Base-by-base conservation (phyloP, 768 basidiomycete genomes). In the Pleurotus ostreatus region DNA sequence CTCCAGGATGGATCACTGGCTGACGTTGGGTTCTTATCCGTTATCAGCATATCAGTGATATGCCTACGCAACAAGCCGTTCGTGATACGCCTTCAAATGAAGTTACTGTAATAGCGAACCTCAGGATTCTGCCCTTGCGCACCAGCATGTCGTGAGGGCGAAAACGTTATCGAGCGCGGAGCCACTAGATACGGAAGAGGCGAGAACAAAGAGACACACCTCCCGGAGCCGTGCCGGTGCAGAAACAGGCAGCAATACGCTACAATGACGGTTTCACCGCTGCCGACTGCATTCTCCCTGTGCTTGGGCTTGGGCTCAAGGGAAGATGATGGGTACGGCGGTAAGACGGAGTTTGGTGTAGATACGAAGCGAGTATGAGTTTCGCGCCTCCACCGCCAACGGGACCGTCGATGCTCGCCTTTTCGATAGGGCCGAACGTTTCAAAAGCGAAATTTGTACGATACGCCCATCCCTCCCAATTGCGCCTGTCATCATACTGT, bases 91-190 rank as follows among this genome's bases (percentile, higher is more conserved):
- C 23, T 23, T 23, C 23, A 5, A 23, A 23, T 23, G 23, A 23
- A 23, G 23, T 23, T 23, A 23, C 23, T 23, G 23, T 23, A 4
- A 5, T 23, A 23, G 23, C 4, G 4, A 23, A 23, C 23, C 23
- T 23, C 23, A 23, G 23, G 23, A 5, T 5, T 23, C 23, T 23
- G 5, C 5, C 4, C 5, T 23, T 23, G 23, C 23, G 23, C 23
- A 23, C 23, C 23, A 23, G 3, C 23, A 4, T 5, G 23, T 23
- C 23, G 4, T 23, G 82, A 83, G 55, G 75, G 77, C 41, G 60
- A 63, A 39, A 74, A 72, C 16, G 75, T 76, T 26, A 62, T 64
- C 46, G 61, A 64, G 7, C 30, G 48, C n/a, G 8, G 48, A 22
- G 34, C 30, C 5, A 3, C 11, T 26, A 4, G 26, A 34, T n/a